Conservation (phyloP, 306 rosid genomes). For the Senna siamea region DNA sequence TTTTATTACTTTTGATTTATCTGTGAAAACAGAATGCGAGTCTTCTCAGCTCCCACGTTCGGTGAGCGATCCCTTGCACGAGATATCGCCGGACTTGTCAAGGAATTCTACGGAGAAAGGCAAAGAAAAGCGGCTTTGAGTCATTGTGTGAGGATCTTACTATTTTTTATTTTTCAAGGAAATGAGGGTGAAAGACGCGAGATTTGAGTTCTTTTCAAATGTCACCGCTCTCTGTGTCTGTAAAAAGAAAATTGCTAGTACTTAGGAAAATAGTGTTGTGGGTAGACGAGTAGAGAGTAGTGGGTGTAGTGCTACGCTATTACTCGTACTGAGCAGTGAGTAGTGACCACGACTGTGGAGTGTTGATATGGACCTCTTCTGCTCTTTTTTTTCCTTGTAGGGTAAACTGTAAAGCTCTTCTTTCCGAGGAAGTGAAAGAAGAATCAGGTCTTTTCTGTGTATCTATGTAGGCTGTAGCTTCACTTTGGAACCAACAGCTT, state of each 20-base stretch:
- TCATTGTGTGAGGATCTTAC: neutral
- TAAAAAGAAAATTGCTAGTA: slow-evolving; percentile 35
- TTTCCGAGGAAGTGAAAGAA: slow-evolving; percentile 51
- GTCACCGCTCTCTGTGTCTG: slow-evolving; percentile 39
- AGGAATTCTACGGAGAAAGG: slow-evolving; percentile 47
- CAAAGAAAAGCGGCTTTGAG: slow-evolving; percentile 37
- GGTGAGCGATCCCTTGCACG: slow-evolving; percentile 61
- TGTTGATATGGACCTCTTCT: slow-evolving; percentile 14
- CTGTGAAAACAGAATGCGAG: slow-evolving; percentile 55
- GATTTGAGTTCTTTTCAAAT: neutral
- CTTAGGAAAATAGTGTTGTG: neutral
- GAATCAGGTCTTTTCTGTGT: slow-evolving; percentile 44
- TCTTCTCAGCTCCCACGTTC: slow-evolving; percentile 59
- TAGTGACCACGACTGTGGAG: too few relatives aligned
- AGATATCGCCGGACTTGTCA: slow-evolving; percentile 48
- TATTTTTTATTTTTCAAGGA: neutral
- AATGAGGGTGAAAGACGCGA: slow-evolving; percentile 7
- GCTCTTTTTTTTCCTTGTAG: slow-evolving; percentile 26
- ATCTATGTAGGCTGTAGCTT: slow-evolving; percentile 24
- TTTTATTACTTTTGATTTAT: neutral
- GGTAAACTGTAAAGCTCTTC: slow-evolving; percentile 55
- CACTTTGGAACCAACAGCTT: slow-evolving; percentile 13
- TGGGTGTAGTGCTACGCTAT: neutral
- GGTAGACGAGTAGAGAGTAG: slow-evolving; percentile 8
- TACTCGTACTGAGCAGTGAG: neutral